A percentile compares a stretch with the other conserved stretches of the same genome.
Evolutionary conservation across 495 filamentous ascomycete species (phyloP).

Genomic region (Amniculicola lignicola): DNA sequence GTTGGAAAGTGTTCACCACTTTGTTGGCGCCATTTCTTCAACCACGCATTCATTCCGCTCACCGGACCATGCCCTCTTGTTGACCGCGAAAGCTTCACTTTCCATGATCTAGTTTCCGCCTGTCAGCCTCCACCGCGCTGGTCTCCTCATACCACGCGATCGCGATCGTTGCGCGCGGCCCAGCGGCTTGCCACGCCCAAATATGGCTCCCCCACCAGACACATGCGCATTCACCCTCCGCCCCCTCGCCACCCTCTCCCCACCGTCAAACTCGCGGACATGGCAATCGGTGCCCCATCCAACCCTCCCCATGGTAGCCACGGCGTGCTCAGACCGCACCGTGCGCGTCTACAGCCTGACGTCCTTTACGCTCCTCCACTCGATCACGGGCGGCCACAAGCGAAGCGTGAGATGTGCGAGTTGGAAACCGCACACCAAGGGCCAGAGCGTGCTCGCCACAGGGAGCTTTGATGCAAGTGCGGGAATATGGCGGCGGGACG

Average conservation of each 20-base stretch:
- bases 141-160: not conserved
- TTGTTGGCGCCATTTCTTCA: too few relatives aligned
- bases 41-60: too few relatives aligned
- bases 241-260: constrained; percentile 53
- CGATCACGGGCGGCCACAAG: constrained; percentile 82
- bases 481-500: constrained; percentile 76
- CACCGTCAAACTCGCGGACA: constrained; percentile 70
- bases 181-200: not conserved
- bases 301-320: constrained; percentile 80
- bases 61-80: too few relatives aligned
- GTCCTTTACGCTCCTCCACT: constrained; percentile 71
- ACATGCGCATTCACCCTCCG: constrained; percentile 13
- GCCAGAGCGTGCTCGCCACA: constrained; percentile 76
- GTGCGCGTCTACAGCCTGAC: constrained; percentile 84
- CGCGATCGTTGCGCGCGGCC: not conserved
- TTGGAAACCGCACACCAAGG: constrained; percentile 69
- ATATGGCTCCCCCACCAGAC: constrained; percentile 25
- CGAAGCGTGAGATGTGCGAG: constrained; percentile 74
- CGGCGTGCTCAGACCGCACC: constrained; percentile 77
- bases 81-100: too few relatives aligned
- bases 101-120: too few relatives aligned
- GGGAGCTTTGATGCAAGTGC: constrained; percentile 88
- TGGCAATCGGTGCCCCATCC: constrained; percentile 88
- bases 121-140: not conserved
- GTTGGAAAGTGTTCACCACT: too few relatives aligned